Evolutionary conservation across 2,329 filamentous ascomycete genomes (phyloP).

Genomic region (Keithomyces neogunnii): DNA sequence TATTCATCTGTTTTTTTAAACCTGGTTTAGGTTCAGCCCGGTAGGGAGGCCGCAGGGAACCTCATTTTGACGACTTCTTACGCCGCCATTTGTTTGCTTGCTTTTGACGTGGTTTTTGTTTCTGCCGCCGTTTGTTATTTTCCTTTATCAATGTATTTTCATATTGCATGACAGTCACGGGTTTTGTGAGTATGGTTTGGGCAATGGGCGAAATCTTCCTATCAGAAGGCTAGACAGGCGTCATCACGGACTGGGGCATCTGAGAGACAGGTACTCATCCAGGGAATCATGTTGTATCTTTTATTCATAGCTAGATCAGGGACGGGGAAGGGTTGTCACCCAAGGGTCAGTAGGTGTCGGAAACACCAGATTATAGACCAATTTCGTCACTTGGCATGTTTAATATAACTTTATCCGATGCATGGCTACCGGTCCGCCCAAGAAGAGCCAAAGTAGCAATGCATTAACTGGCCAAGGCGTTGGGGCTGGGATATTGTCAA

Average conservation of each 20-base stretch:
- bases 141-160: slow-evolving; percentile 9
- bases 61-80: not conserved
- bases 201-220: not conserved
- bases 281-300: not conserved
- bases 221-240: not conserved
- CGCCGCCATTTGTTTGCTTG: not conserved
- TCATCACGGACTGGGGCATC: not conserved
- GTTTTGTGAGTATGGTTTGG: not conserved
- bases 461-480: no score
- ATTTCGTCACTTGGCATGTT: not conserved
- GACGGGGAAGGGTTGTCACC: not conserved
- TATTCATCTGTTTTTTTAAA: not conserved
- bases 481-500: no score
- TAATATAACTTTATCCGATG: not conserved
- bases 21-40: not conserved
- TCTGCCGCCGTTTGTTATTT: not conserved
- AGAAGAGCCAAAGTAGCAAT: no score
- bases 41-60: not conserved
- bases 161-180: not conserved
- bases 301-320: not conserved
- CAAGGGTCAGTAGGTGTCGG: not conserved
- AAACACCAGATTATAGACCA: not conserved
- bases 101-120: not conserved
- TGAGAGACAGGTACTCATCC: not conserved
- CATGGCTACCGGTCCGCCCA: no score